A percentile compares a stretch with the other conserved stretches of the same genome.
Conservation (phyloP, 768 basidiomycete species). For the Suillus lakei region DNA sequence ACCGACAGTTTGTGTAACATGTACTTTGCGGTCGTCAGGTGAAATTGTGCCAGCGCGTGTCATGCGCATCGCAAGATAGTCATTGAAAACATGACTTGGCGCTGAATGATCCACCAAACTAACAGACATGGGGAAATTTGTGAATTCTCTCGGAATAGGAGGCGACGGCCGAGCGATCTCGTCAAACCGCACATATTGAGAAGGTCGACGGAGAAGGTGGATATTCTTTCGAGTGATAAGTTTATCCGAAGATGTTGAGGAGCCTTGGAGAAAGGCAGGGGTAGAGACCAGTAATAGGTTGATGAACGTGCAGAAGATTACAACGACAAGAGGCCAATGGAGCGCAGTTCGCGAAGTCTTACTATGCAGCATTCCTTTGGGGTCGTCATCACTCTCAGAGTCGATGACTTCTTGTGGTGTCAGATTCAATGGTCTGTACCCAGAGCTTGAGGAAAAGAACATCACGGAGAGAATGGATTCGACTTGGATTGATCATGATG, state of each 20-base stretch:
- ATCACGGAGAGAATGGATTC: background rate
- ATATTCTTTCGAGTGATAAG: background rate
- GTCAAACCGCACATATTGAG: background rate
- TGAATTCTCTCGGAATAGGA: background rate
- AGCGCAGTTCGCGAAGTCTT: background rate
- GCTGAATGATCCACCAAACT: conserved; percentile 1
- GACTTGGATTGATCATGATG: background rate
- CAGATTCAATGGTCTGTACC: background rate
- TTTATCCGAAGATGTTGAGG: background rate
- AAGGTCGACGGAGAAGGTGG: background rate
- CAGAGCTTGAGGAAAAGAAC: background rate
- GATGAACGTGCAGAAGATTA: background rate
- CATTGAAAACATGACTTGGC: conserved; percentile 2
- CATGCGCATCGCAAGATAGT: background rate
- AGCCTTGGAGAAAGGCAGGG: background rate
- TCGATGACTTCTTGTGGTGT: conserved; percentile 1
- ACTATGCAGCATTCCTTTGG: background rate
- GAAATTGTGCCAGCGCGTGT: background rate
- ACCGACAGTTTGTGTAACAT: background rate
- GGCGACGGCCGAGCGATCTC: background rate
- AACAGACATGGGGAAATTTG: background rate
- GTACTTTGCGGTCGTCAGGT: conserved; percentile 3
- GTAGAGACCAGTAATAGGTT: background rate
- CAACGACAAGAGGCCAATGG: background rate
- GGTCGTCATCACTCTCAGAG: background rate